Evolutionary conservation across 176 grass and related monocot genomes (phyloP), one percentile per base, ranked within the genome.

Genomic region (Bolboschoenus planiculmis): DNA sequence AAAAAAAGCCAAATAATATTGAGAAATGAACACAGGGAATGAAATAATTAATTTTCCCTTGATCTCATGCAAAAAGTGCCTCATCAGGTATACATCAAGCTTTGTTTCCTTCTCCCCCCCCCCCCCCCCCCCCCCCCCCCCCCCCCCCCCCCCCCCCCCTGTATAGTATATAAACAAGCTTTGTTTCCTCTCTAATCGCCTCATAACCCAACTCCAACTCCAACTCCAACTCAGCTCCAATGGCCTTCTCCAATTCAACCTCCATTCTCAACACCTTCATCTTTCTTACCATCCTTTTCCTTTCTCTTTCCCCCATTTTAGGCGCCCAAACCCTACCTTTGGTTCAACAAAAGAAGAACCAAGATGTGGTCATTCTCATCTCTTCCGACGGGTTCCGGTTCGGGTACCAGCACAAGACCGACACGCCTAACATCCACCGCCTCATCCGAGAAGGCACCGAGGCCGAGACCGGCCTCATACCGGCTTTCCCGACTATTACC

Each of bases 321-420:
- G 42, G 70, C 35, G 58, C 89, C 33, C 44, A 43, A 3, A 1
- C 64, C 39, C 2, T 58, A 36, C 1, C 6, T 29, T 58, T 83
- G 10, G 79, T 90, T 40, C 54, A 63, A 44, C 92, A 87, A 8
- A 62, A 86, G 40, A 93, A 74, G 82, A 88, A 88, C 56, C 20
- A 9, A 57, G 91, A 90, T 59, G 89, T 91, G 20, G 90, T 95
- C 1, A 74, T 98, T 20, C 92, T 95, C 36, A 81, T 98, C 36
- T 98, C 96, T 73, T 93, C 82, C 24, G 96, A 95, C 4, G 96
- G 96, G n/a, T 98, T 98, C 87, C 90, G 96, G 74, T 98, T 93
- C 84, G 90, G 90, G 53, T 98, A 98, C 86, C 89, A 95, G 66
- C 78, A 80, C 89, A 98, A 95, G 85, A 88, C 84, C 39, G 3